Evolutionary conservation across 129 eudicot genomes (phyloP).

Genomic region (Chrysanthemum seticuspe): DNA sequence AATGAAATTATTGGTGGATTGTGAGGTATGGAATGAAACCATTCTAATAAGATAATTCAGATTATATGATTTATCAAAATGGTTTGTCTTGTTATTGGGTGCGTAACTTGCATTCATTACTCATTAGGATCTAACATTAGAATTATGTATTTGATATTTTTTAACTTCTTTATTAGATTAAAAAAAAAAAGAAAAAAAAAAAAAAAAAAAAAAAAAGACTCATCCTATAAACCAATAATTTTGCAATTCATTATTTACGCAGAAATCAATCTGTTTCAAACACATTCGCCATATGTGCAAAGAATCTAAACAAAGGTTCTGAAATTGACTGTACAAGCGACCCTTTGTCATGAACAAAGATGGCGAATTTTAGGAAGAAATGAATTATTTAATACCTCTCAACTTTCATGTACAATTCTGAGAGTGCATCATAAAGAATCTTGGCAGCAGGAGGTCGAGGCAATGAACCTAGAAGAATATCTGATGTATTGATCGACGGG

Average conservation of each 20-base stretch:
- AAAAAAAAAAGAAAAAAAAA: background rate
- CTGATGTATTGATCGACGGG: constrained; percentile 51
- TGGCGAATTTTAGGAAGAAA: background rate
- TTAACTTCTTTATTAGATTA: background rate
- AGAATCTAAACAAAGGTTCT: constrained; percentile 17
- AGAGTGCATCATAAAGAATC: constrained; percentile 58
- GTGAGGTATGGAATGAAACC: too few species aligned
- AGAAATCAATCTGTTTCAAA: constrained; percentile 29
- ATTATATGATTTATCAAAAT: background rate
- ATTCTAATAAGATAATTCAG: too few species aligned
- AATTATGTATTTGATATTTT: background rate
- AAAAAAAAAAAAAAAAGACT: background rate
- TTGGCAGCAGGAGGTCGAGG: constrained; percentile 75
- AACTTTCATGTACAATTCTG: constrained; percentile 53
- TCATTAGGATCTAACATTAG: background rate
- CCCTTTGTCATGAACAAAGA: constrained; percentile 8
- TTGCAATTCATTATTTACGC: constrained; percentile 11
- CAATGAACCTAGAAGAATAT: constrained; percentile 64
- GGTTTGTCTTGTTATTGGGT: background rate
- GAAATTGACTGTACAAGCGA: constrained; percentile 16
- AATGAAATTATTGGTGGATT: too few species aligned
- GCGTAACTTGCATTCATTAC: background rate
- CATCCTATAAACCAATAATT: constrained; percentile 18
- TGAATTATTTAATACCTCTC: constrained; percentile 22
- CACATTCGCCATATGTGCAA: constrained; percentile 10